These are phyloP conservation scores for Sporothrix mexicana DNA, from an alignment of 2,329 filamentous ascomycete species.

Conservation along the genomic window DNA sequence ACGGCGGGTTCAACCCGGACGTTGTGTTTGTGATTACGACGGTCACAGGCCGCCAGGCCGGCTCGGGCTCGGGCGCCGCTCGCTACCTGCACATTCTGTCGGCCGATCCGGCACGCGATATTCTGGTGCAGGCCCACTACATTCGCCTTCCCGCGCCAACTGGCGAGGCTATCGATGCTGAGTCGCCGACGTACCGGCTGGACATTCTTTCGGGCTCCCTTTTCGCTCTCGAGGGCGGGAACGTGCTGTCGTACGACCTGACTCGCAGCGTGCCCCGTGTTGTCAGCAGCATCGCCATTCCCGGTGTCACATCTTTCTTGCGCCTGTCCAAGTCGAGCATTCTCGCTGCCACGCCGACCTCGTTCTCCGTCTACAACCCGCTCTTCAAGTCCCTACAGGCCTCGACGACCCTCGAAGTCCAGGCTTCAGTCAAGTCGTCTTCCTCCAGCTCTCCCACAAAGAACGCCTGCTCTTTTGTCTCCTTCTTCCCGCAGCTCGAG, in stretches of 20 bases:
- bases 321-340: slow-evolving; percentile 70
- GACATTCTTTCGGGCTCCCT: slow-evolving; percentile 69
- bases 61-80: slow-evolving; percentile 31
- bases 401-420: slow-evolving; percentile 51
- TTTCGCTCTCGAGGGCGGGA: slow-evolving; percentile 61
- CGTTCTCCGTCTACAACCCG: slow-evolving; percentile 70
- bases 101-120: slow-evolving; percentile 36
- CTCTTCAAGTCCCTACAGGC: slow-evolving; percentile 68
- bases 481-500: slow-evolving; percentile 70
- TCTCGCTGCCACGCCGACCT: slow-evolving; percentile 62
- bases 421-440: slow-evolving; percentile 25
- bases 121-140: slow-evolving; percentile 40
- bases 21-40: slow-evolving; percentile 60
- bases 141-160: slow-evolving; percentile 33
- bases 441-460: slow-evolving; percentile 42
- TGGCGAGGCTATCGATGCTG: neutral
- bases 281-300: slow-evolving; percentile 58
- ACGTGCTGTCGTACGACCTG: slow-evolving; percentile 68
- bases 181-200: slow-evolving; percentile 55
- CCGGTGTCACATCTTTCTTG: slow-evolving; percentile 65
- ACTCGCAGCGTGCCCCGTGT: slow-evolving; percentile 66
- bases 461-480: slow-evolving; percentile 53
- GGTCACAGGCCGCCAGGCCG: slow-evolving; percentile 41
- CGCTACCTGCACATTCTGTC: slow-evolving; percentile 48
- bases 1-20: slow-evolving; percentile 55